Evolutionary conservation across 1,284 basidiomycete genomes (phyloP).

Genomic region (Microbotryum violaceum): DNA sequence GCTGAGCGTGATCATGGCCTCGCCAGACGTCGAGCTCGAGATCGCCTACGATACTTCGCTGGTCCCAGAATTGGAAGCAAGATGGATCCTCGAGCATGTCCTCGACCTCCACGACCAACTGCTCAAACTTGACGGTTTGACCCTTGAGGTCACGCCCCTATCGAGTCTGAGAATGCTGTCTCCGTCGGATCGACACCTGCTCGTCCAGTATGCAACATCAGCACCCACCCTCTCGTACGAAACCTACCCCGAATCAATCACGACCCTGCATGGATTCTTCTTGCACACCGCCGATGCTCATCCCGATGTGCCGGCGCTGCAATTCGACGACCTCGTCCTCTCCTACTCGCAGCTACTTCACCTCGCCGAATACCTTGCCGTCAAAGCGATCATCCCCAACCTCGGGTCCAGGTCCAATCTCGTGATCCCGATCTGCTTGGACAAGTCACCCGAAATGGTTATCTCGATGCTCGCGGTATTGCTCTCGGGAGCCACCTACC

Average conservation of each 20-base stretch:
- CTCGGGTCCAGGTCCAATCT: neutral
- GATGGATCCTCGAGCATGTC: slow-evolving; percentile 25
- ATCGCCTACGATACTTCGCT: slow-evolving; percentile 15
- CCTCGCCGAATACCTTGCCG: slow-evolving; percentile 14
- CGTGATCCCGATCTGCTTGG: slow-evolving; percentile 27
- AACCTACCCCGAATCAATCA: slow-evolving; percentile 9
- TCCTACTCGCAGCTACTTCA: slow-evolving; percentile 18
- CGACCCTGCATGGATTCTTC: slow-evolving; percentile 19
- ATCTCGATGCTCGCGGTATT: slow-evolving; percentile 28
- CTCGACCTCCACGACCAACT: neutral
- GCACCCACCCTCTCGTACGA: neutral
- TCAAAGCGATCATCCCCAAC: neutral
- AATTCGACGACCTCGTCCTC: slow-evolving; percentile 13
- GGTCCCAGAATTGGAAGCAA: slow-evolving; percentile 16
- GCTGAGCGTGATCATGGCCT: neutral
- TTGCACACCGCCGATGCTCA: slow-evolving; percentile 11
- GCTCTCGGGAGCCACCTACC: slow-evolving; percentile 27
- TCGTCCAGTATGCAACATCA: slow-evolving; percentile 4
- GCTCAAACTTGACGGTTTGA: neutral
- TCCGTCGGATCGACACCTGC: slow-evolving; percentile 1
- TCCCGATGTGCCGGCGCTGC: slow-evolving; percentile 17
- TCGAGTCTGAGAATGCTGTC: slow-evolving; percentile 4
- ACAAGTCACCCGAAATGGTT: slow-evolving; percentile 29
- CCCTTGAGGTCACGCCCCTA: neutral
- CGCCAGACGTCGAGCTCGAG: neutral